These are phyloP conservation scores for Colletotrichum shisoi DNA, from an alignment of 2,329 filamentous ascomycete genomes.

Conservation along the genomic window DNA sequence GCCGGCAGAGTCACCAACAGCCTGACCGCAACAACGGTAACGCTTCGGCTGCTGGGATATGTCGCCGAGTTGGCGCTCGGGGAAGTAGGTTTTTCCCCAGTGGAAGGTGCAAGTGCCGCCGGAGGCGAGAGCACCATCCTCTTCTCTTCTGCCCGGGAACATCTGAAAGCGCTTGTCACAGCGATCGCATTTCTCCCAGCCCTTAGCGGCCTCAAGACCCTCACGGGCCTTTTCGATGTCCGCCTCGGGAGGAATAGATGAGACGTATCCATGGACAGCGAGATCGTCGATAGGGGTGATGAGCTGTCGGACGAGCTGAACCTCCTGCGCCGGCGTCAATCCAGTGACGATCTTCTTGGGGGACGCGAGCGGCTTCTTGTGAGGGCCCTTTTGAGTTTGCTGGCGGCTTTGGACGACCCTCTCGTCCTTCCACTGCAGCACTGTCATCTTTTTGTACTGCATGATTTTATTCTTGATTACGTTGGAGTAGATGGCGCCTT, in stretches of 20 bases:
- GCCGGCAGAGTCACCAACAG: conserved; percentile 74
- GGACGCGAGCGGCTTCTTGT: conserved; percentile 47
- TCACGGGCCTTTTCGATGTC: conserved; percentile 72
- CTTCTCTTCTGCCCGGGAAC: conserved; percentile 81
- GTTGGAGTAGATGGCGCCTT: conserved; percentile 78
- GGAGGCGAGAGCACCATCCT: conserved; percentile 77
- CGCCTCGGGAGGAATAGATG: conserved; percentile 67
- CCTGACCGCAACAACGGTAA: conserved; percentile 81
- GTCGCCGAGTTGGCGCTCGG: conserved; percentile 64
- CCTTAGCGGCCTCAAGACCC: conserved; percentile 71
- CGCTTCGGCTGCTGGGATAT: conserved; percentile 66
- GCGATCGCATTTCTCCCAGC: conserved; percentile 89
- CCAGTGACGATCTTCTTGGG: conserved; percentile 72
- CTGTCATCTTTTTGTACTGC: conserved; percentile 76
- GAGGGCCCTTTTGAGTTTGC: conserved; percentile 45
- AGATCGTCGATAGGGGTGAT: conserved; percentile 70
- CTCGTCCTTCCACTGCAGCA: conserved; percentile 75
- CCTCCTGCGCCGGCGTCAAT: conserved; percentile 72
- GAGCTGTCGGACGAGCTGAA: conserved; percentile 68
- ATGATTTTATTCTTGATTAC: conserved; percentile 83
- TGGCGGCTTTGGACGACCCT: conserved; percentile 48
- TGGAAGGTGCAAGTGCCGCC: conserved; percentile 84
- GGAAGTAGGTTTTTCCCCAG: conserved; percentile 73
- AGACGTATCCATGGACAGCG: conserved; percentile 78
- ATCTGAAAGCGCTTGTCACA: conserved; percentile 89